Evolutionary conservation across 192 early-diverging fungal species (phyloP).

Genomic region (Rhizoclosmatium globosum): DNA sequence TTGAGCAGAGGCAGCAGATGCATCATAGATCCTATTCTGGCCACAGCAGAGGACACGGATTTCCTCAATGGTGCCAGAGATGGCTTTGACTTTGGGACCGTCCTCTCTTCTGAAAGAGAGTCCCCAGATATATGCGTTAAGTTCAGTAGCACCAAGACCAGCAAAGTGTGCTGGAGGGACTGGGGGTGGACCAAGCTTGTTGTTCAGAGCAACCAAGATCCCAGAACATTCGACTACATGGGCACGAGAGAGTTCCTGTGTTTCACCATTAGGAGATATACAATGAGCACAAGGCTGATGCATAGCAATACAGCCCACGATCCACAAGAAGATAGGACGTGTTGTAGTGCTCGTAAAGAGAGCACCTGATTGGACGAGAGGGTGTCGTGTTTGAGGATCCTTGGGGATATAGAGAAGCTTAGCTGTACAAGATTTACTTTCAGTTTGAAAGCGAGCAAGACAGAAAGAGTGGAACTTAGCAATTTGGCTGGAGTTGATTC

Average conservation of each 20-base stretch:
- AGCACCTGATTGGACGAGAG: background rate
- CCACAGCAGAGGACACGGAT: background rate
- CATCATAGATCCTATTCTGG: background rate
- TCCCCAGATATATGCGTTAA: background rate
- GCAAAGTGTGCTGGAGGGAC: background rate
- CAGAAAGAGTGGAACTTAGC: background rate
- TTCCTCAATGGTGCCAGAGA: background rate
- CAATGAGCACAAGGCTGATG: background rate
- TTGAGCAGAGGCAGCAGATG: background rate
- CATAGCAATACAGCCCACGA: background rate
- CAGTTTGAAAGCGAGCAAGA: background rate
- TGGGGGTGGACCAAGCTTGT: background rate
- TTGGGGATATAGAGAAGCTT: background rate
- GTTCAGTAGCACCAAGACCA: background rate
- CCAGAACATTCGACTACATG: background rate
- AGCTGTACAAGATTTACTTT: background rate
- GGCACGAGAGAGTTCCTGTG: background rate
- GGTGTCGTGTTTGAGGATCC: background rate
- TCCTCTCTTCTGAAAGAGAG: background rate
- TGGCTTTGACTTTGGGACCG: background rate
- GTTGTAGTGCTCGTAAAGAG: background rate
- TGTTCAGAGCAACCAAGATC: background rate
- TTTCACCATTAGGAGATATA: too few species aligned
- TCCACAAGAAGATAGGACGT: background rate
- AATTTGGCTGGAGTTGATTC: background rate